Evolutionary conservation across 495 filamentous ascomycete genomes (phyloP).

Genomic region (Bryoglossum gracile): DNA sequence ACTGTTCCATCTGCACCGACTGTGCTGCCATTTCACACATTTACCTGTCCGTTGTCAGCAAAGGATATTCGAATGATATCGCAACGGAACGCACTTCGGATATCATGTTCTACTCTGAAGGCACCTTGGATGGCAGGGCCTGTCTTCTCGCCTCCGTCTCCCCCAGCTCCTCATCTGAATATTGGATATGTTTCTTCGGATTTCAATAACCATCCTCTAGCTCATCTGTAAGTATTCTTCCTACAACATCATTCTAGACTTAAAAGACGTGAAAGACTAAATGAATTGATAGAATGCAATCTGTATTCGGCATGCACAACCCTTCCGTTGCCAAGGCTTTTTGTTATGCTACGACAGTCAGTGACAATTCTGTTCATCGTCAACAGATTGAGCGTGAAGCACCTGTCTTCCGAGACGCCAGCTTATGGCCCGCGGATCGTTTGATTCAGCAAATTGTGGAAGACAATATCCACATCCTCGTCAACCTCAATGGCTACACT

Average conservation of each 20-base stretch:
- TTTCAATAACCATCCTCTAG: slow-evolving; percentile 98
- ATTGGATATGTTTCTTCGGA: slow-evolving; percentile 97
- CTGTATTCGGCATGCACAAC: slow-evolving; percentile 91
- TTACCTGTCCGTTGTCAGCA: slow-evolving; percentile 88
- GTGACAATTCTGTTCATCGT: slow-evolving; percentile 85
- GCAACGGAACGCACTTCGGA: slow-evolving; percentile 87
- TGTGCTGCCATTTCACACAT: slow-evolving; percentile 97
- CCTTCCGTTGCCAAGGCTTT: slow-evolving; percentile 66
- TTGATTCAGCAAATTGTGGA: slow-evolving; percentile 83
- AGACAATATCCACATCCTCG: slow-evolving; percentile 93
- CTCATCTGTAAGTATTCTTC: slow-evolving; percentile 55
- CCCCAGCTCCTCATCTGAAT: slow-evolving; percentile 74
- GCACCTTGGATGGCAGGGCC: slow-evolving; percentile 77
- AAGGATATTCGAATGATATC: slow-evolving; percentile 94
- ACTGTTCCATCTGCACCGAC: slow-evolving; percentile 87
- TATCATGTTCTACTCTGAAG: slow-evolving; percentile 80
- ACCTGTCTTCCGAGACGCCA: slow-evolving; percentile 86
- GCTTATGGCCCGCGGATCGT: slow-evolving; percentile 74
- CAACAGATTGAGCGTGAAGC: slow-evolving; percentile 93
- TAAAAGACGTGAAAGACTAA: slow-evolving; percentile 3
- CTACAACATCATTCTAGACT: background rate
- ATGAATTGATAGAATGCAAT: slow-evolving; percentile 68
- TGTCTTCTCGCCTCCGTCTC: slow-evolving; percentile 76
- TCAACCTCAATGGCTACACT: slow-evolving; percentile 97
- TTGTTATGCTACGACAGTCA: slow-evolving; percentile 94